phyloP scores from a whole-genome alignment of 208 protist species.

The Crithidia brevicula region DNA sequence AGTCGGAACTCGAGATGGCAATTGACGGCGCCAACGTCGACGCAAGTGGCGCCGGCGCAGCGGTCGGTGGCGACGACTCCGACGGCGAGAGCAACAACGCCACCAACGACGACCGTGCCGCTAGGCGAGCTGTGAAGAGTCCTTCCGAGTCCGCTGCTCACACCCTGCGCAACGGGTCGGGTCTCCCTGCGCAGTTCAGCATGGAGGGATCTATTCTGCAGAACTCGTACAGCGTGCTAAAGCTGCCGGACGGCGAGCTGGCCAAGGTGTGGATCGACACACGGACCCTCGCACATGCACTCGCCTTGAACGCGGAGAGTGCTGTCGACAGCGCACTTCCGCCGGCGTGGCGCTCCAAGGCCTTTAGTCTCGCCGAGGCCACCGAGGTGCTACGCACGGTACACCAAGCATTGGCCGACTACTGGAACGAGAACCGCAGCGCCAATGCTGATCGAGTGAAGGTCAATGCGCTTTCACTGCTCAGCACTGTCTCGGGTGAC shows the following conservation, averaged over 20 bases:
- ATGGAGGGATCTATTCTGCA: slow-evolving; percentile 53
- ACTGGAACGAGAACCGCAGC: slow-evolving; percentile 66
- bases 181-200: background rate
- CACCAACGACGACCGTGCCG: background rate
- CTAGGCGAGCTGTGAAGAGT: background rate
- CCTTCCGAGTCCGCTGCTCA: background rate
- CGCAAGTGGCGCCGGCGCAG: background rate
- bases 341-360: slow-evolving; percentile 78
- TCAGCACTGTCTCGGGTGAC: slow-evolving; percentile 87
- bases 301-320: slow-evolving; percentile 58
- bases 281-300: slow-evolving; percentile 66
- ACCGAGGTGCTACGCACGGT: slow-evolving; percentile 77
- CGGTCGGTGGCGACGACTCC: slow-evolving; percentile 13
- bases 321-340: slow-evolving; percentile 82
- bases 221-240: slow-evolving; percentile 48
- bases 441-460: slow-evolving; percentile 67
- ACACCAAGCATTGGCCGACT: slow-evolving; percentile 52
- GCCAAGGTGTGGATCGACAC: slow-evolving; percentile 85
- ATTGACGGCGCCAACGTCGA: background rate
- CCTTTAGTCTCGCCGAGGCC: slow-evolving; percentile 76
- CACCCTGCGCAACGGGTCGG: background rate
- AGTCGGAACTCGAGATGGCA: slow-evolving; percentile 3
- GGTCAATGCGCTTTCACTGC: slow-evolving; percentile 72
- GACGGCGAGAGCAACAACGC: background rate
- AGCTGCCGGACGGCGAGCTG: slow-evolving; percentile 47